A percentile compares a stretch with the other conserved stretches of the same genome.
Conservation (phyloP, 768 basidiomycete species). For the Cystobasidium ongulense region DNA sequence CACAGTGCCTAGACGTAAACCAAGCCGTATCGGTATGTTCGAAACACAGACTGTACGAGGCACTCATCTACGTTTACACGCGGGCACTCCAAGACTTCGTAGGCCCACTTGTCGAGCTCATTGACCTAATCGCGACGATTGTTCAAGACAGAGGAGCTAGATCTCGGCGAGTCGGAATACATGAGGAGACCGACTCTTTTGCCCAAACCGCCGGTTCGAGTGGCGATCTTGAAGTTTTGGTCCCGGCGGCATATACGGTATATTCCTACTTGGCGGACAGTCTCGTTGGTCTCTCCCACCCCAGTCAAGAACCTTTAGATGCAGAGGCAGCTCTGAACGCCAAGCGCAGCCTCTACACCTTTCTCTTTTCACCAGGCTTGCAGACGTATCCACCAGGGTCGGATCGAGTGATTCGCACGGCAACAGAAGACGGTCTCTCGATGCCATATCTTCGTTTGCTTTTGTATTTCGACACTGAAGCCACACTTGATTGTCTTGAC, state of each 20-base stretch:
- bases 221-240: conserved; percentile 44
- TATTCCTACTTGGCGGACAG: conserved; percentile 76
- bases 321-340: conserved; percentile 61
- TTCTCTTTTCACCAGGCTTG: conserved; percentile 75
- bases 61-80: conserved; percentile 87
- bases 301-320: conserved; percentile 65
- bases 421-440: conserved; percentile 64
- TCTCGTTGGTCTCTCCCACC: conserved; percentile 75
- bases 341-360: conserved; percentile 65
- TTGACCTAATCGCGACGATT: conserved; percentile 65
- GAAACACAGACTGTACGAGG: conserved; percentile 74
- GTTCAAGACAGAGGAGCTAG: conserved; percentile 51
- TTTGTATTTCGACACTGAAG: conserved; percentile 82
- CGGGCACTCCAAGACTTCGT: conserved; percentile 79
- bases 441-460: conserved; percentile 76
- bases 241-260: conserved; percentile 78
- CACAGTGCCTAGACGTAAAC: conserved; percentile 80
- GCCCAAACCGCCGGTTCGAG: conserved; percentile 31
- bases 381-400: conserved; percentile 67
- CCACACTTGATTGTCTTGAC: conserved; percentile 85
- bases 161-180: conserved; percentile 35
- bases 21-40: conserved; percentile 83
- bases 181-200: background rate
- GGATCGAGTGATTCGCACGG: conserved; percentile 68
- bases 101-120: conserved; percentile 74